Percentiles rank a stretch among this genome's conserved stretches.
phyloP scores from a whole-genome alignment of 805 yeast genomes.

The Candida caryicola region DNA sequence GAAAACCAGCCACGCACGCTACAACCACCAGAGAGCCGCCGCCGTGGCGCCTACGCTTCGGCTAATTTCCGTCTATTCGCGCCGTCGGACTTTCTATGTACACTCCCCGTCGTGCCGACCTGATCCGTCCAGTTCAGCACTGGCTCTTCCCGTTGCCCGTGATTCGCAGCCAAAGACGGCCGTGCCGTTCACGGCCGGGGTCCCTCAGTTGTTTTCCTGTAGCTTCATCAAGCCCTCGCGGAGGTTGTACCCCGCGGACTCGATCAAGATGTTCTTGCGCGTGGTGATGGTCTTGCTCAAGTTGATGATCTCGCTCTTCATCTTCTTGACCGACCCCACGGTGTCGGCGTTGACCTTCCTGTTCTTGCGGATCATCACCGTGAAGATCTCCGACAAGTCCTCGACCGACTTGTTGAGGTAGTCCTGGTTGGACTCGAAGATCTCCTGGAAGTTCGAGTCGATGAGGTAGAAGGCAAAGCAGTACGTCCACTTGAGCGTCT shows the following conservation, averaged over 20 bases:
- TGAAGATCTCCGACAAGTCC: slow-evolving; percentile 61
- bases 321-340: slow-evolving; percentile 31
- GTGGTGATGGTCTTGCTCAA: slow-evolving; percentile 41
- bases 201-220: not conserved
- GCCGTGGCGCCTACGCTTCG: too few species aligned
- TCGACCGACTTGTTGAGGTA: slow-evolving; percentile 66
- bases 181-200: too few species aligned
- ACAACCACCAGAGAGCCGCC: too few species aligned
- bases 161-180: too few species aligned
- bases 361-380: slow-evolving; percentile 31
- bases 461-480: slow-evolving; percentile 71
- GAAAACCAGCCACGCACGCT: too few species aligned
- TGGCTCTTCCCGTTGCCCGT: too few species aligned
- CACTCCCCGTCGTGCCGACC: too few species aligned
- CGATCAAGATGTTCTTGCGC: slow-evolving; percentile 41
- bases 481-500: slow-evolving; percentile 86
- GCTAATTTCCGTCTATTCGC: too few species aligned
- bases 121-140: too few species aligned
- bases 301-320: slow-evolving; percentile 40
- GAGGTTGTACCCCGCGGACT: slow-evolving; percentile 43
- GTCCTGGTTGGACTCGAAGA: slow-evolving; percentile 71
- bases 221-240: slow-evolving; percentile 24
- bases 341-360: slow-evolving; percentile 14
- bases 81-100: too few species aligned
- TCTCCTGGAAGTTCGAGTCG: slow-evolving; percentile 49